Conservation (phyloP, 2,329 filamentous ascomycete genomes). For the Aspergillus eucalypticola region DNA sequence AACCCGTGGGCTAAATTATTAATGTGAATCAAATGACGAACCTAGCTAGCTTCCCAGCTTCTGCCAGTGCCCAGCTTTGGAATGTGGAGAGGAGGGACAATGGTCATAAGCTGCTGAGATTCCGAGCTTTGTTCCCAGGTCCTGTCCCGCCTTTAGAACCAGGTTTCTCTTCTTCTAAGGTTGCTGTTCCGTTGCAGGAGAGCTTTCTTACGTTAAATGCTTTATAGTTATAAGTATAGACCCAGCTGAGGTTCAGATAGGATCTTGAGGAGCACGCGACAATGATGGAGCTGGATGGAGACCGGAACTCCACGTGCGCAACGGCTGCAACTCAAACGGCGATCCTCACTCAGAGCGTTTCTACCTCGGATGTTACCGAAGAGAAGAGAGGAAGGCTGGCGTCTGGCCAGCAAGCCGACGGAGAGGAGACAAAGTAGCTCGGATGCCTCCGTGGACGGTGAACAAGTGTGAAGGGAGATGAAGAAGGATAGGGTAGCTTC, state of each 20-base stretch:
- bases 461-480: not conserved
- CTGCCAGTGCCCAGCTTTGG: slow-evolving; percentile 13
- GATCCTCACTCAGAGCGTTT: not conserved
- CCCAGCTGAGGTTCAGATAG: not conserved
- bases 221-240: not conserved
- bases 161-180: not conserved
- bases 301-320: slow-evolving; percentile 6
- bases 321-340: slow-evolving; percentile 6
- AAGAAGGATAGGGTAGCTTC: not conserved
- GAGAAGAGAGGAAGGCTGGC: not conserved
- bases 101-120: not conserved
- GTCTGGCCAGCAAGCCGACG: not conserved
- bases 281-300: not conserved
- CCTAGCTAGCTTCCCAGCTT: slow-evolving; percentile 1
- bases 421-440: not conserved
- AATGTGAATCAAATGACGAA: not conserved
- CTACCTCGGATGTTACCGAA: not conserved
- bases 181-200: not conserved
- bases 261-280: not conserved
- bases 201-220: not conserved
- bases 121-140: not conserved
- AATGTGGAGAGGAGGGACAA: slow-evolving; percentile 12
- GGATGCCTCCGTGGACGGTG: not conserved
- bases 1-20: not conserved
- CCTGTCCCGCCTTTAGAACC: not conserved